A percentile compares a stretch with the other conserved stretches of the same genome.
These are phyloP conservation scores for Fusarium oxysporum DNA, from an alignment of 2,329 filamentous ascomycete species.

Conservation along the genomic window DNA sequence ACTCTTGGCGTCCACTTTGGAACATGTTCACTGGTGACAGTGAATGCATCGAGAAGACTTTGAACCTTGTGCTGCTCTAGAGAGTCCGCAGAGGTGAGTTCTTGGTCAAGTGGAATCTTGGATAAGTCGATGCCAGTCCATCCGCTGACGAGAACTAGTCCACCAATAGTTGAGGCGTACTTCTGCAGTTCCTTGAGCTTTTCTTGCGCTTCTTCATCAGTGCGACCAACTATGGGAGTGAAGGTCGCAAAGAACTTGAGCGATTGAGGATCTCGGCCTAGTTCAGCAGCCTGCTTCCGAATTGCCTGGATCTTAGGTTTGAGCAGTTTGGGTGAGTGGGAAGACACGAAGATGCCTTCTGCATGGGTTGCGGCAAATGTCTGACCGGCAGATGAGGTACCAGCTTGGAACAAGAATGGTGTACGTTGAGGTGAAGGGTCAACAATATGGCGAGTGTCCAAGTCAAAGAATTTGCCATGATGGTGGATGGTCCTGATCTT, in stretches of 20 bases:
- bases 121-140: slow-evolving; percentile 72
- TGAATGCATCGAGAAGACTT: slow-evolving; percentile 61
- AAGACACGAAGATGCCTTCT: slow-evolving; percentile 70
- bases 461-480: slow-evolving; percentile 65
- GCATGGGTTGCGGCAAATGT: slow-evolving; percentile 68
- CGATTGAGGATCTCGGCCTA: slow-evolving; percentile 66
- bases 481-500: slow-evolving; percentile 72
- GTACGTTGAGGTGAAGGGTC: slow-evolving; percentile 68
- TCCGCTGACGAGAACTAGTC: slow-evolving; percentile 66
- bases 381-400: slow-evolving; percentile 67
- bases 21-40: slow-evolving; percentile 58
- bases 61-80: slow-evolving; percentile 64
- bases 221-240: slow-evolving; percentile 61
- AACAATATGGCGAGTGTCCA: slow-evolving; percentile 59
- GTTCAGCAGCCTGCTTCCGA: slow-evolving; percentile 60
- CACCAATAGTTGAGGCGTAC: slow-evolving; percentile 65
- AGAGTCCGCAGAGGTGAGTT: slow-evolving; percentile 66
- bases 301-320: slow-evolving; percentile 64
- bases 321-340: slow-evolving; percentile 62
- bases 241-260: slow-evolving; percentile 68
- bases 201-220: slow-evolving; percentile 63
- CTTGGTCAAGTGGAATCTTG: slow-evolving; percentile 67
- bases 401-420: slow-evolving; percentile 69
- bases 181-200: slow-evolving; percentile 64
- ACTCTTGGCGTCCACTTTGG: slow-evolving; percentile 59